These are phyloP conservation scores for Macadamia integrifolia DNA, from an alignment of 164 flowering plant genomes.

Conservation along the genomic window DNA sequence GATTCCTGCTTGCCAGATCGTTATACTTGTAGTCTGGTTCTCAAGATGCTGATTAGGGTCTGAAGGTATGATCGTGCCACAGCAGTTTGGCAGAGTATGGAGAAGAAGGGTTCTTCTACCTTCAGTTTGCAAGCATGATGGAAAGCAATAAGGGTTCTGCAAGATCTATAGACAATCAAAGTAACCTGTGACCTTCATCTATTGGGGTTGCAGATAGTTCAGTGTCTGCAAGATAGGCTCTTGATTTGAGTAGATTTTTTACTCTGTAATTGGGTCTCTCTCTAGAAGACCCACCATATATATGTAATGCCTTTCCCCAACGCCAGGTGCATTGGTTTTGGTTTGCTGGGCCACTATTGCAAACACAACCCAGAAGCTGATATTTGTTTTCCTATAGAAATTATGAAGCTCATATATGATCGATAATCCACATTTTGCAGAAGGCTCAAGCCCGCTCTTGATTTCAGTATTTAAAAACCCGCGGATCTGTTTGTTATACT, in stretches of 20 bases:
- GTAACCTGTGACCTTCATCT: conserved; percentile 1
- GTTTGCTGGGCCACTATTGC: no score
- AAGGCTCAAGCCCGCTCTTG: no score
- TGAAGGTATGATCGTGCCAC: conserved; percentile 70
- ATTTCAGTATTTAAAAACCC: no score
- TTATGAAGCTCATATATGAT: no score
- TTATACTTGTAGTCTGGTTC: conserved; percentile 82
- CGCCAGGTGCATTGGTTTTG: no score
- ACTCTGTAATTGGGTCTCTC: no score
- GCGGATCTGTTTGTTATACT: no score
- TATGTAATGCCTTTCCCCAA: no score
- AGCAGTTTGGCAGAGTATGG: conserved; percentile 72
- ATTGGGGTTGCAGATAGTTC: not conserved
- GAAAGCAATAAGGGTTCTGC: conserved; percentile 26
- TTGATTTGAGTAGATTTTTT: not conserved
- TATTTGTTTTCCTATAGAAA: no score
- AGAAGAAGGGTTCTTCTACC: conserved; percentile 57
- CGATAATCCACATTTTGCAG: no score
- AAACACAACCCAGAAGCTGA: no score
- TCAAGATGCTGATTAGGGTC: conserved; percentile 61
- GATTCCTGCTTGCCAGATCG: conserved; percentile 52
- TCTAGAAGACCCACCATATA: no score
- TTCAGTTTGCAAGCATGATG: conserved; percentile 56
- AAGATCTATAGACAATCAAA: conserved; percentile 27
- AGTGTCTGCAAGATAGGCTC: not conserved